These are phyloP conservation scores for Jatropha podagrica DNA, from an alignment of 441 rosid genomes.

Conservation along the genomic window DNA sequence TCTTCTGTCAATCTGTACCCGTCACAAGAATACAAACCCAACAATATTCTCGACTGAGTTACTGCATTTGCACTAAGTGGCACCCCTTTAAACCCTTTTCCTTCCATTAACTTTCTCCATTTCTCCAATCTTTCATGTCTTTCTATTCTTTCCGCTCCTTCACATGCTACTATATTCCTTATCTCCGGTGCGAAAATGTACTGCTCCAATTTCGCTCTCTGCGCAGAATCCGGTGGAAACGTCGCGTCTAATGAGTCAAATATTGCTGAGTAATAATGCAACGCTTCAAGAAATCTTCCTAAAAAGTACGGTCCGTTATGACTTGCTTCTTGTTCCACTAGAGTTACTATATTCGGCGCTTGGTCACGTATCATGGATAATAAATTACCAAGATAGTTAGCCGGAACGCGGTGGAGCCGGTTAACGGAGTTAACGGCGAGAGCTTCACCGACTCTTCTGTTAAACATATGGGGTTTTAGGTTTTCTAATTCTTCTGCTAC, in stretches of 20 bases:
- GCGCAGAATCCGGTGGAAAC: conserved; percentile 55
- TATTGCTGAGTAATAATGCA: conserved; percentile 60
- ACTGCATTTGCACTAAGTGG: conserved; percentile 58
- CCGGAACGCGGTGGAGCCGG: conserved; percentile 53
- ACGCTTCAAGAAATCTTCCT: conserved; percentile 62
- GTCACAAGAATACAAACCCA: conserved; percentile 51
- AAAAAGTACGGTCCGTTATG: conserved; percentile 62
- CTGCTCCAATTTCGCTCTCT: conserved; percentile 65
- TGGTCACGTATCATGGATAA: conserved; percentile 57
- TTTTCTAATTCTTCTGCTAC: conserved; percentile 53
- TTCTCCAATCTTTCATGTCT: conserved; percentile 70
- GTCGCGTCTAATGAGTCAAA: conserved; percentile 58
- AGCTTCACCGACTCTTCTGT: conserved; percentile 60
- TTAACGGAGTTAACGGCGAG: conserved; percentile 56
- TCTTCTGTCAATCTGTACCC: conserved; percentile 59
- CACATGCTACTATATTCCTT: conserved; percentile 60
- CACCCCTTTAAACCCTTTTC: conserved; percentile 53
- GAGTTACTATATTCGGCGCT: conserved; percentile 59
- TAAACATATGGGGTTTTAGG: conserved; percentile 55
- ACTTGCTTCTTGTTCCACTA: conserved; percentile 67
- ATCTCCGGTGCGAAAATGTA: conserved; percentile 60
- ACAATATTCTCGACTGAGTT: conserved; percentile 56
- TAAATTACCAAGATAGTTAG: conserved; percentile 39
- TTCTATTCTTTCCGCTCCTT: conserved; percentile 52
- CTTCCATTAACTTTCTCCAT: conserved; percentile 70